Evolutionary conservation across 768 basidiomycete genomes (phyloP), one percentile per base, ranked within the genome.

Genomic region (Suillus plorans): DNA sequence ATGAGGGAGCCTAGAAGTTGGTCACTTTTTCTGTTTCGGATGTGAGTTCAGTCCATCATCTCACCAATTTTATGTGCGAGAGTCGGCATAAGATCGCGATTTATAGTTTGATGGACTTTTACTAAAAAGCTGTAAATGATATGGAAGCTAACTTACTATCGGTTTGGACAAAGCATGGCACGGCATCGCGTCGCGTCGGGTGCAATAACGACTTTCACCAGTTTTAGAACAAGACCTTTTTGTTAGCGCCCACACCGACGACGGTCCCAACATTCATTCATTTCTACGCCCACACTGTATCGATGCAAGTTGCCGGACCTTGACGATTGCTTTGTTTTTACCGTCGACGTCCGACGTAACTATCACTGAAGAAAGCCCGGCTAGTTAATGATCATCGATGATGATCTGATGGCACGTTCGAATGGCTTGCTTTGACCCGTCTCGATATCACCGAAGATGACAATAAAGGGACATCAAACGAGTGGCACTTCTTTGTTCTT

Each of bases 1-100:
- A 99, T 81, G 31, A 99, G 82, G 1, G 95, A 96, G 61, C 97
- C 97, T 91, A 70, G 55, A 16, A 49, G 34, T 31, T 28, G 41
- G 28, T 59, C 18, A 59, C 25, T 31, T 59, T 34, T n/a, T 55
- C 34, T 55, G 34, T 36, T 20, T 55, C 20, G 41, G 18, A 28
- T 59, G 25, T 41, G 58, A 25, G 22, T 18, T 20, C 39, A 63
- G 25, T 14, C 9, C 7, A 50, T 39, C 37, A 31, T 72, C 81
- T 61, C 64, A 80, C 84, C 84, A 56, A 85, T 82, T 73, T 84
- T 84, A 70, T 84, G 78, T 34, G 83, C 80, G n/a, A 70, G 70
- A 20, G 68, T 64, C n/a, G 73, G 63, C 73, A 73, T 74, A 49
- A 50, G 14, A 7, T 56, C 25, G 36, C n/a, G n/a, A 57, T 7